phyloP scores from a whole-genome alignment of 768 basidiomycete genomes.

The Lactifluus volemus region DNA sequence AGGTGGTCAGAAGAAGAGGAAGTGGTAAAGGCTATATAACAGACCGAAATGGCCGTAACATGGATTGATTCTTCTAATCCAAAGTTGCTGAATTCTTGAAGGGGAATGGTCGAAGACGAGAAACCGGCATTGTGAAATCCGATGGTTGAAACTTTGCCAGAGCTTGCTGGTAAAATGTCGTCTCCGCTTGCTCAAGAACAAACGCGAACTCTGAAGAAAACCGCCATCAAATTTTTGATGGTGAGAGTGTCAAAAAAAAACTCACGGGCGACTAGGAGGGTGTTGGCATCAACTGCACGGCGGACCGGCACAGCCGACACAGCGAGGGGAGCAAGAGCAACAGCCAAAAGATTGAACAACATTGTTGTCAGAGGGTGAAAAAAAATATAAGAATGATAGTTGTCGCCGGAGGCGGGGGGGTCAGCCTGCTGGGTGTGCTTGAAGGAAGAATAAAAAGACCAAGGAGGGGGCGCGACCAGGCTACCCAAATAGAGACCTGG shows the following conservation, averaged over 20 bases:
- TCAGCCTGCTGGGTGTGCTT: conserved; percentile 24
- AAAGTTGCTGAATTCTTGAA: conserved; percentile 54
- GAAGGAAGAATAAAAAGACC: conserved; percentile 30
- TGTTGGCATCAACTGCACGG: conserved; percentile 28
- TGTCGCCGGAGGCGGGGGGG: conserved; percentile 7
- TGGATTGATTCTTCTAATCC: conserved; percentile 56
- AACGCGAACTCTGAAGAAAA: conserved; percentile 54
- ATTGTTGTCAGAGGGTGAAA: conserved; percentile 25
- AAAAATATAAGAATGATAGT: too few relatives aligned
- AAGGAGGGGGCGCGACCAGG: conserved; percentile 55
- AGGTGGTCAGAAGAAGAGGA: neutral
- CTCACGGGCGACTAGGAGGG: conserved; percentile 50
- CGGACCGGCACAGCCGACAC: conserved; percentile 43
- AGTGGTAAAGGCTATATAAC: neutral
- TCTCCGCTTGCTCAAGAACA: conserved; percentile 68
- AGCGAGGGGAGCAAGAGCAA: conserved; percentile 35
- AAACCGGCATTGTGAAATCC: conserved; percentile 66
- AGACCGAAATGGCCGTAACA: conserved; percentile 43
- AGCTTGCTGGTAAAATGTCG: conserved; percentile 58
- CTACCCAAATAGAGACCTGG: conserved; percentile 42
- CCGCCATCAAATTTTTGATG: conserved; percentile 5
- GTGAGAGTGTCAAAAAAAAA: conserved; percentile 4
- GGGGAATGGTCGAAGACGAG: conserved; percentile 40
- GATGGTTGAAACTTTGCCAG: conserved; percentile 52
- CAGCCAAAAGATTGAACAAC: conserved; percentile 36